Percentiles rank a stretch among this genome's conserved stretches.
Conservation (phyloP, 495 filamentous ascomycete species). For the Penicillium egyptiacum region DNA sequence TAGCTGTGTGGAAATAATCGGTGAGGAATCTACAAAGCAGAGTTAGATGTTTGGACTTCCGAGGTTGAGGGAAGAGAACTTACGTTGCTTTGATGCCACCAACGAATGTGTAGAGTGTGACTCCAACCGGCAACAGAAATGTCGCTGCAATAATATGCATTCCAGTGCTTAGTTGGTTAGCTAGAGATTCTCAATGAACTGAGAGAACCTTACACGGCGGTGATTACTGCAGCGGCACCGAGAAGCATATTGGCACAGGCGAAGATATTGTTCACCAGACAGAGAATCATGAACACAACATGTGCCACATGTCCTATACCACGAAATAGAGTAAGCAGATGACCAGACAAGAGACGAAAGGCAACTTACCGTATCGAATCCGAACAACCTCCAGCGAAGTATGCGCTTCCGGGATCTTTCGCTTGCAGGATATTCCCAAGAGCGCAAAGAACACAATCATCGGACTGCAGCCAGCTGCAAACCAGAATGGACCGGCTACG, state of each 20-base stretch:
- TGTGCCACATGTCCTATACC: conserved; percentile 34
- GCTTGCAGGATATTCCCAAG: conserved; percentile 48
- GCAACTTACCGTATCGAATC: conserved; percentile 27
- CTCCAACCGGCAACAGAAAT: conserved; percentile 45
- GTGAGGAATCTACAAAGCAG: conserved; percentile 40
- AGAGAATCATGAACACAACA: conserved; percentile 45
- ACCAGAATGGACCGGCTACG: conserved; percentile 43
- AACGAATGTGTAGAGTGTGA: conserved; percentile 45
- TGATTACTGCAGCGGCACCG: conserved; percentile 39
- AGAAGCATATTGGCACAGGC: conserved; percentile 47
- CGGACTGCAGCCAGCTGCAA: conserved; percentile 43
- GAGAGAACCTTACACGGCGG: conserved; percentile 32
- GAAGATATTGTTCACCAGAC: conserved; percentile 46
- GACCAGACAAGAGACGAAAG: background rate
- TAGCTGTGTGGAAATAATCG: conserved; percentile 45
- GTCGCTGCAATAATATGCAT: conserved; percentile 49
- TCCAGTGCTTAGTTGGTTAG: conserved; percentile 32
- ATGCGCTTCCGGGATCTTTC: conserved; percentile 46
- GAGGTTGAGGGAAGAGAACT: conserved; percentile 8
- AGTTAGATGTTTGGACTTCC: background rate
- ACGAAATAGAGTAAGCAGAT: background rate
- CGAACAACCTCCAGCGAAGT: conserved; percentile 45
- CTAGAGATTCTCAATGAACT: too few relatives aligned
- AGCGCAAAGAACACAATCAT: conserved; percentile 51
- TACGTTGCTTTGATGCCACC: conserved; percentile 51